These are phyloP conservation scores for Solanum clarkiae DNA, from an alignment of 257 asterid genomes.

Conservation along the genomic window DNA sequence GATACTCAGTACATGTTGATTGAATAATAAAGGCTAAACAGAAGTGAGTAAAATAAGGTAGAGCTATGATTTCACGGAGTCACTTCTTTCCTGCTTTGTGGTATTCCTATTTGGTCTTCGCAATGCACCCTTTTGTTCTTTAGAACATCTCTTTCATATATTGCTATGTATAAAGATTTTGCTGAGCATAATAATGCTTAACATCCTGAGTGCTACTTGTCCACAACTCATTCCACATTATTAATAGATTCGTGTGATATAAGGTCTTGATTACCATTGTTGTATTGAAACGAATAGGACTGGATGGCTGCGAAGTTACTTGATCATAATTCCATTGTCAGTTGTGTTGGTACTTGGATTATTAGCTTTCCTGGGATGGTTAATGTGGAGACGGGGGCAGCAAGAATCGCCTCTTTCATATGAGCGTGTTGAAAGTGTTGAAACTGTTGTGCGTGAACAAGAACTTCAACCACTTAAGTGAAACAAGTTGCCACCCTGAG, in stretches of 20 bases:
- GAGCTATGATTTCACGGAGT: neutral
- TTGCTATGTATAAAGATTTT: neutral
- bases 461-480: slow-evolving; percentile 77
- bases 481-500: neutral
- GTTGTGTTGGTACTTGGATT: slow-evolving; percentile 33
- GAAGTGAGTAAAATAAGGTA: neutral
- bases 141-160: neutral
- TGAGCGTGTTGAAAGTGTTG: slow-evolving; percentile 68
- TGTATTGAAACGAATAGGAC: slow-evolving; percentile 30
- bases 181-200: neutral
- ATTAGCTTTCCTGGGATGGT: slow-evolving; percentile 52
- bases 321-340: slow-evolving; percentile 18
- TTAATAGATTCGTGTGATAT: neutral
- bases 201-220: neutral
- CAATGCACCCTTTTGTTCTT: neutral
- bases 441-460: slow-evolving; percentile 46
- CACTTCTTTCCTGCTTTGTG: neutral
- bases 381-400: slow-evolving; percentile 41
- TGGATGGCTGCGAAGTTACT: slow-evolving; percentile 39
- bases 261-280: neutral
- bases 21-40: neutral
- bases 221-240: neutral
- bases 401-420: slow-evolving; percentile 30
- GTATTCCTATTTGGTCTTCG: neutral
- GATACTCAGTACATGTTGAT: neutral